Conservation (phyloP, 176 grass and related monocot genomes). For the Elaeis guineensis region DNA sequence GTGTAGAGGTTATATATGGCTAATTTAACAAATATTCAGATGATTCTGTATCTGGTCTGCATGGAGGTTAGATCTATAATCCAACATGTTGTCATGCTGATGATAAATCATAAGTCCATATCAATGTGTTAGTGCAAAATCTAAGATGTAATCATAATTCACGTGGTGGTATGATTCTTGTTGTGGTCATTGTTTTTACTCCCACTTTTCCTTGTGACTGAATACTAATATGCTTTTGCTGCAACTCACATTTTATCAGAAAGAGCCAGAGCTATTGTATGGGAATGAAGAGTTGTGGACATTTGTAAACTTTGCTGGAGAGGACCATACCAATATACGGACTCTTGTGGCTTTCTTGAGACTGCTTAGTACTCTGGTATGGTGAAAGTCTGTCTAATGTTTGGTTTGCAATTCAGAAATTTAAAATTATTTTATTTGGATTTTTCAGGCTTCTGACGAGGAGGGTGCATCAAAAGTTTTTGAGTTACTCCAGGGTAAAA, state of each 20-base stretch:
- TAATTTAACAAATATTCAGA: too few species aligned
- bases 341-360: slow-evolving; percentile 86
- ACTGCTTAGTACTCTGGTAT: slow-evolving; percentile 88
- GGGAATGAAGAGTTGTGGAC: slow-evolving; percentile 90
- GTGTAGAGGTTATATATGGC: too few species aligned
- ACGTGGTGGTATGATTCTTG: too few species aligned
- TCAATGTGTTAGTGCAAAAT: too few species aligned
- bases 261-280: slow-evolving; percentile 80
- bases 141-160: too few species aligned
- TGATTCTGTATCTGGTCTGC: too few species aligned
- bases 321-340: slow-evolving; percentile 86
- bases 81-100: too few species aligned
- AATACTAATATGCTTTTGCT: slow-evolving; percentile 3
- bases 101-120: too few species aligned
- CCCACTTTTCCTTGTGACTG: too few species aligned
- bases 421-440: slow-evolving; percentile 17
- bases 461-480: slow-evolving; percentile 79
- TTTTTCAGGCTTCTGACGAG: slow-evolving; percentile 72
- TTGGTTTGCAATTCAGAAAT: too few species aligned
- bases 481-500: slow-evolving; percentile 78
- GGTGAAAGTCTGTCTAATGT: slow-evolving; percentile 5
- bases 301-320: slow-evolving; percentile 75
- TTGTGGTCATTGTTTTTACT: too few species aligned
- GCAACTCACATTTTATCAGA: slow-evolving; percentile 37
- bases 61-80: too few species aligned